Evolutionary conservation across 1,284 basidiomycete genomes (phyloP), one percentile per base, ranked within the genome.

Genomic region (Ceratobasidium sp.): DNA sequence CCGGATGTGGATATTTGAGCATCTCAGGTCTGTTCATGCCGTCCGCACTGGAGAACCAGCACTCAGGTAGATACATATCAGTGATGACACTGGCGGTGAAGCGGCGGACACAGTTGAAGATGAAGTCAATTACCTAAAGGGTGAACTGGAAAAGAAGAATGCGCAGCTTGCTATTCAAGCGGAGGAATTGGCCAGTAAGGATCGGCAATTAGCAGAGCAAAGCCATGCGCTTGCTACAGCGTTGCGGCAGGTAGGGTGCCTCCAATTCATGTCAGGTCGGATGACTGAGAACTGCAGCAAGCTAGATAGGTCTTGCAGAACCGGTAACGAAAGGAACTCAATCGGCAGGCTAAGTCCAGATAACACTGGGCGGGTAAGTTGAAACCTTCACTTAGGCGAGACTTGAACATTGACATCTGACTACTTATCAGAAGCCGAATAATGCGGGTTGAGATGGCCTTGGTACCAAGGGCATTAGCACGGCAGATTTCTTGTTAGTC

Each of bases 11-110:
- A 33, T 13, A 39, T 39, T 63, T 40, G 60, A 63, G 13, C 40
- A 33, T 63, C 33, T 63, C 33, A 63, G 60, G 60, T 63, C 33
- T 18, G 60, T 15, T 33, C 10, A 7, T 7, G 28, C 2, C 5
- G 60, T 39, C 33, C 18, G 5, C 18, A 40, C 10, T 51, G 18
- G 15, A 51, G 15, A 51, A 51, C 18, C 33, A 33, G 33, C 33
- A 33, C 18, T 44, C 12, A 46, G 15, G 10, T 13, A 39, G 7
- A 23, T n/a, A 12, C 18, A 18, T 51, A 6, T 13, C 15, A 70
- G 68, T 51, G 68, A 70, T n/a, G 68, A 70, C 12, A 51, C 49
- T 40, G 68, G 68, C 26, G 68, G 68, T 13, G 68, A 70, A 40
- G 26, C 9, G 26, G 68, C 68, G 9, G 68, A 70, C 28, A 33